phyloP scores from a whole-genome alignment of 305 asterid genomes.

The Fraxinus sp. region DNA sequence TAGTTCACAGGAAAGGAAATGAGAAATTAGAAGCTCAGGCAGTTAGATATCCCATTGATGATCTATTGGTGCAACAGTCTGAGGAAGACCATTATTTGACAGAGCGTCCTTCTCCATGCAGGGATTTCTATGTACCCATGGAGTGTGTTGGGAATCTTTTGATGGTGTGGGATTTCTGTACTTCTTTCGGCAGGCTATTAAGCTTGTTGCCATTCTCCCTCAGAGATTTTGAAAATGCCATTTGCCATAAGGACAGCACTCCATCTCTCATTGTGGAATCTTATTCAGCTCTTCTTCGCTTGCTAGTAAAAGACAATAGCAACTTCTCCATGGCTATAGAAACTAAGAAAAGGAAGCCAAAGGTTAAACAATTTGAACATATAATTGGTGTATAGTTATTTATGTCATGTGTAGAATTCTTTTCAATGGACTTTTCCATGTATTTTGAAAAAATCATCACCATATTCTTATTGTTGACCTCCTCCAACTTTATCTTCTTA shows the following conservation, averaged over 20 bases:
- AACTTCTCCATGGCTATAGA: slow-evolving; percentile 49
- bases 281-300: slow-evolving; percentile 72
- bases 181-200: slow-evolving; percentile 71
- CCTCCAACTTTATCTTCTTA: background rate
- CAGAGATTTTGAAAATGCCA: slow-evolving; percentile 85
- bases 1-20: slow-evolving; percentile 24
- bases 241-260: slow-evolving; percentile 73
- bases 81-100: slow-evolving; percentile 61
- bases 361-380: slow-evolving; percentile 43
- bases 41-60: slow-evolving; percentile 78
- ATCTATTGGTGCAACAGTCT: slow-evolving; percentile 65
- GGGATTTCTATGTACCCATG: slow-evolving; percentile 74
- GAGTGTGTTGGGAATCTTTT: slow-evolving; percentile 76
- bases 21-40: slow-evolving; percentile 43
- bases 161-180: slow-evolving; percentile 94
- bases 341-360: slow-evolving; percentile 64
- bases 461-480: slow-evolving; percentile 7
- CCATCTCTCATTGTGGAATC: slow-evolving; percentile 73
- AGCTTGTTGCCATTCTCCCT: slow-evolving; percentile 79
- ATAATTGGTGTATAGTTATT: background rate
- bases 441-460: slow-evolving; percentile 11
- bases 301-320: slow-evolving; percentile 63
- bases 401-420: background rate
- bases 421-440: background rate
- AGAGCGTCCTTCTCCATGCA: slow-evolving; percentile 63